Conservation (phyloP, 495 filamentous ascomycete genomes). For the Penicillium daleae region DNA sequence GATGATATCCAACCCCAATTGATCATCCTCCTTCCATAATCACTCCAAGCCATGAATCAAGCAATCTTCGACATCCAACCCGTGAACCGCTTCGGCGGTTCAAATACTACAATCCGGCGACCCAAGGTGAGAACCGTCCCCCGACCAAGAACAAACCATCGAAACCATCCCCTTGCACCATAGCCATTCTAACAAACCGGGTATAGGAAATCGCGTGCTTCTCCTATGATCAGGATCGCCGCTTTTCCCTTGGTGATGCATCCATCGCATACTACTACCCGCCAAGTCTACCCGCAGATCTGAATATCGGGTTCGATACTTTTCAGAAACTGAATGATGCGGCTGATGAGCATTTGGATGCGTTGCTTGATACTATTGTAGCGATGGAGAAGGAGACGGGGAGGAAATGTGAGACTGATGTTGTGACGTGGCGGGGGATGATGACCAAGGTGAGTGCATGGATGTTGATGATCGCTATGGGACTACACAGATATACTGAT, state of each 20-base stretch:
- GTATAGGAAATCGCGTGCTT: slow-evolving; percentile 86
- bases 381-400: slow-evolving; percentile 68
- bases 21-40: background rate
- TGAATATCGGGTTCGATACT: slow-evolving; percentile 78
- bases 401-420: slow-evolving; percentile 69
- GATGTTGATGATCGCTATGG: background rate
- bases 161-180: background rate
- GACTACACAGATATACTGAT: background rate
- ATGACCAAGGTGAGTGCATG: slow-evolving; percentile 82
- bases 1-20: background rate
- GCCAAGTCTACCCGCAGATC: slow-evolving; percentile 67
- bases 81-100: slow-evolving; percentile 59
- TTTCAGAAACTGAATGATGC: slow-evolving; percentile 84
- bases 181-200: background rate
- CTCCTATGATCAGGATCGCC: slow-evolving; percentile 83
- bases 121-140: slow-evolving; percentile 57
- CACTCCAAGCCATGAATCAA: slow-evolving; percentile 34
- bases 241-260: slow-evolving; percentile 73
- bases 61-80: slow-evolving; percentile 65
- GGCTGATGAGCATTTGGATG: slow-evolving; percentile 85
- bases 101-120: slow-evolving; percentile 65
- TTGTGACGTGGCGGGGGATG: slow-evolving; percentile 97
- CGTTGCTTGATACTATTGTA: slow-evolving; percentile 75
- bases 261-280: slow-evolving; percentile 89
- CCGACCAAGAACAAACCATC: background rate